phyloP scores from a whole-genome alignment of 371 early-diverging fungal species.

The Mortierella sp. region DNA sequence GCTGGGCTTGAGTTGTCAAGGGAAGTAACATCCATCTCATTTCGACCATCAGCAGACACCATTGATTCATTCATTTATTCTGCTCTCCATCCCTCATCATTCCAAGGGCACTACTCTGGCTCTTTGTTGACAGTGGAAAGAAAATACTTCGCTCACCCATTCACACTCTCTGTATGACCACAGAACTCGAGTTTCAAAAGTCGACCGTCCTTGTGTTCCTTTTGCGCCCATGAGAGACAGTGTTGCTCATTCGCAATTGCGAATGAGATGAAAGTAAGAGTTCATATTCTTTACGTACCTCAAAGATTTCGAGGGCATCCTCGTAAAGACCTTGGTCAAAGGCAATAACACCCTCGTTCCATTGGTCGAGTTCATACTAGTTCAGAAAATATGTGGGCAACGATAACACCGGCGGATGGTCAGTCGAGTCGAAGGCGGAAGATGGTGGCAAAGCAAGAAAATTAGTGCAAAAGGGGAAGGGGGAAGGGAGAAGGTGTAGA shows the following conservation, averaged over 20 bases:
- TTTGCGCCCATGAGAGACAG: not conserved
- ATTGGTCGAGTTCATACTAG: slow-evolving; percentile 84
- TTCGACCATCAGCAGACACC: no score
- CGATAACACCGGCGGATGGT: not conserved
- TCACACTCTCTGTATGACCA: no score
- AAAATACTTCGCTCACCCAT: no score
- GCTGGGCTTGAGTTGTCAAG: no score
- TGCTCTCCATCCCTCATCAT: no score
- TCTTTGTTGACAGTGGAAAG: no score
- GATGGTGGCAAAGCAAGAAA: not conserved
- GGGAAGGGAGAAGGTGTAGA: no score
- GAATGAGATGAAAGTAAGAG: not conserved
- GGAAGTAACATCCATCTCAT: no score
- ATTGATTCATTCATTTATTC: no score
- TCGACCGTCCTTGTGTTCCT: not conserved
- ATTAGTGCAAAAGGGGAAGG: not conserved
- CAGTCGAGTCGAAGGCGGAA: not conserved
- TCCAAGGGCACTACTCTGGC: no score
- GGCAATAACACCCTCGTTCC: slow-evolving; percentile 78
- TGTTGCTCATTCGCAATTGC: no score
- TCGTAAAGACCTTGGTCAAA: slow-evolving; percentile 79
- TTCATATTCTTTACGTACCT: slow-evolving; percentile 46
- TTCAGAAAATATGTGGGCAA: not conserved
- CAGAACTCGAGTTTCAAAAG: no score
- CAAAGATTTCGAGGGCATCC: slow-evolving; percentile 73